phyloP scores from a whole-genome alignment of 176 grass and related monocot genomes.

The Aegilops umbellulata region DNA sequence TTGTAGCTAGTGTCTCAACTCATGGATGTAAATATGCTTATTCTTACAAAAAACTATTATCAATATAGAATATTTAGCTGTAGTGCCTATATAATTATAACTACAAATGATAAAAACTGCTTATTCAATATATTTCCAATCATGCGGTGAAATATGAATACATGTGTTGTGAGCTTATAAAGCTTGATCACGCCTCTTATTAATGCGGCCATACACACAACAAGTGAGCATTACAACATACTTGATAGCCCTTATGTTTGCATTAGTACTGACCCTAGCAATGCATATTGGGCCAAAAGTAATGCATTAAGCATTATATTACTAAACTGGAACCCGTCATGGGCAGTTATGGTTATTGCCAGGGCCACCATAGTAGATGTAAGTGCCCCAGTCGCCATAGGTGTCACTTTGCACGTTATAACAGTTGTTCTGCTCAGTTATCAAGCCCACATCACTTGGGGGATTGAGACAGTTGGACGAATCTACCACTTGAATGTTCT shows the following conservation, averaged over 20 bases:
- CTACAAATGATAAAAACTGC: too few relatives aligned
- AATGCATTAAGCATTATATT: not conserved
- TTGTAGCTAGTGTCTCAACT: too few relatives aligned
- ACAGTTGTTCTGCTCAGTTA: constrained; percentile 64
- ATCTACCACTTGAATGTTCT: constrained; percentile 76
- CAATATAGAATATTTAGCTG: too few relatives aligned
- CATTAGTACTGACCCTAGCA: not conserved
- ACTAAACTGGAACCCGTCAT: constrained; percentile 16
- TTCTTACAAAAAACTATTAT: too few relatives aligned
- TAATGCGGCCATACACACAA: not conserved
- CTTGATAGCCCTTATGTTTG: not conserved
- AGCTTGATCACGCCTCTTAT: not conserved
- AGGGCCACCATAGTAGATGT: constrained; percentile 82
- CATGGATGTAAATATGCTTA: too few relatives aligned
- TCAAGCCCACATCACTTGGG: constrained; percentile 40
- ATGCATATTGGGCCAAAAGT: not conserved
- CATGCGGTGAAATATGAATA: not conserved
- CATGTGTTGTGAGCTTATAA: not conserved
- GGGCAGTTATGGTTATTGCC: constrained; percentile 69
- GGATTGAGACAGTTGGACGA: constrained; percentile 59
- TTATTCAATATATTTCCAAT: not conserved
- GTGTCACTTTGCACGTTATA: constrained; percentile 73
- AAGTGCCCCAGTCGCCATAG: constrained; percentile 66
- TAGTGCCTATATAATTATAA: too few relatives aligned
- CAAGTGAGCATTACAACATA: not conserved